Percentiles rank a stretch among this genome's conserved stretches.
Evolutionary conservation across 352 stramenopile genomes (phyloP).

Genomic region (Phytopythium boreale): DNA sequence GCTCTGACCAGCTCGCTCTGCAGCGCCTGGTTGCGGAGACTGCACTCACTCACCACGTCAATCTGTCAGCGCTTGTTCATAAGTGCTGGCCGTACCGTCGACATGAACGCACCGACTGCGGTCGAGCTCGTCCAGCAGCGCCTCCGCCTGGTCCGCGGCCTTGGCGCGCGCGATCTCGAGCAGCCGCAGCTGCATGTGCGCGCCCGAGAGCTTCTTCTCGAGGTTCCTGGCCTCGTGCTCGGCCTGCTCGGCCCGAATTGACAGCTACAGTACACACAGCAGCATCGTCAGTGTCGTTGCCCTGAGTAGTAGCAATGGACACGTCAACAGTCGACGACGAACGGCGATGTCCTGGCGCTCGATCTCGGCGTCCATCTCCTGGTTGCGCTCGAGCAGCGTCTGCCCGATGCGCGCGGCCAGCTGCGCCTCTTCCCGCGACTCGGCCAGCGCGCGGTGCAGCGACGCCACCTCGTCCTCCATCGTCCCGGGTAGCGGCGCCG

Average conservation of each 20-base stretch:
- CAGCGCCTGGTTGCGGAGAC: slow-evolving; percentile 15
- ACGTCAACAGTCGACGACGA: neutral
- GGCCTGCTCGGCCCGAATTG: slow-evolving; percentile 34
- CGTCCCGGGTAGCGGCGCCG: neutral
- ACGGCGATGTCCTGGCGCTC: slow-evolving; percentile 11
- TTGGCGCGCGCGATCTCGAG: slow-evolving; percentile 36
- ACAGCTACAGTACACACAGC: slow-evolving; percentile 17
- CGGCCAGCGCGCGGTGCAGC: slow-evolving; percentile 14
- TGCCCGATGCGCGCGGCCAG: slow-evolving; percentile 23
- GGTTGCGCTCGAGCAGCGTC: slow-evolving; percentile 21
- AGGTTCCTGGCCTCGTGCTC: slow-evolving; percentile 41
- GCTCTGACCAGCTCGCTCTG: slow-evolving; percentile 19
- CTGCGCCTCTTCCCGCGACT: slow-evolving; percentile 21
- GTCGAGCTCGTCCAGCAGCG: slow-evolving; percentile 9
- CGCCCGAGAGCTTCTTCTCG: slow-evolving; percentile 26
- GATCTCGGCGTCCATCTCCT: slow-evolving; percentile 20
- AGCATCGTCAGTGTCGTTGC: neutral
- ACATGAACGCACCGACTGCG: neutral
- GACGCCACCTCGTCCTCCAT: slow-evolving; percentile 4
- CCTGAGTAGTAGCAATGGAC: neutral
- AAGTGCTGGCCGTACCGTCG: neutral
- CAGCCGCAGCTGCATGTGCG: slow-evolving; percentile 30
- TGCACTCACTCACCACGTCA: neutral
- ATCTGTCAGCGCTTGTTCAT: neutral
- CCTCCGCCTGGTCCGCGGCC: slow-evolving; percentile 28